Evolutionary conservation across 768 basidiomycete genomes (phyloP).

Genomic region (Coprinopsis cinerea): DNA sequence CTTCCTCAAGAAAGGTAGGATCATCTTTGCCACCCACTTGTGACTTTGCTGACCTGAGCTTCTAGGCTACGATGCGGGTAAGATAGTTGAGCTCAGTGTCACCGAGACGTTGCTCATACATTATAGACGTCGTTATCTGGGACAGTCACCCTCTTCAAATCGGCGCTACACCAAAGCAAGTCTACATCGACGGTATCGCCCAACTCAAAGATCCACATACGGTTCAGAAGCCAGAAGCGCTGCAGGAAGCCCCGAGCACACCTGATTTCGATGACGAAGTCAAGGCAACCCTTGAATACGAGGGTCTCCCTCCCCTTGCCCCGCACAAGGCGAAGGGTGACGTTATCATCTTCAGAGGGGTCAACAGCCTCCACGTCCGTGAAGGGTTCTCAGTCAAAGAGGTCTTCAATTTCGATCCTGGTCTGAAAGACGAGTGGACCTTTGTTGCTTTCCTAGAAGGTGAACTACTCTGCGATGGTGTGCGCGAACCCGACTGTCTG

Average conservation of each 20-base stretch:
- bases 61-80: slow-evolving; percentile 65
- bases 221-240: slow-evolving; percentile 42
- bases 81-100: background rate
- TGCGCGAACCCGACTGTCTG: slow-evolving; percentile 17
- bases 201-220: slow-evolving; percentile 48
- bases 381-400: slow-evolving; percentile 25
- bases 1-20: slow-evolving; percentile 48
- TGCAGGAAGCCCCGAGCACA: slow-evolving; percentile 49
- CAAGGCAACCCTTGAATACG: slow-evolving; percentile 45
- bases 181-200: slow-evolving; percentile 80
- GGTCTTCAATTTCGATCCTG: slow-evolving; percentile 16
- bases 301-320: slow-evolving; percentile 61
- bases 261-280: slow-evolving; percentile 60
- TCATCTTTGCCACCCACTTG: background rate
- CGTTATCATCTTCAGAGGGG: slow-evolving; percentile 59
- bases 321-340: slow-evolving; percentile 32
- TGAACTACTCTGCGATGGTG: slow-evolving; percentile 46
- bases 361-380: slow-evolving; percentile 43
- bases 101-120: background rate
- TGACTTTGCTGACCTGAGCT: background rate
- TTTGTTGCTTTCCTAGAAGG: slow-evolving; percentile 52
- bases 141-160: slow-evolving; percentile 73
- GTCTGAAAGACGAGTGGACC: slow-evolving; percentile 14
- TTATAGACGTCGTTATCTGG: slow-evolving; percentile 62
- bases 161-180: slow-evolving; percentile 75